Percentiles rank a stretch among this genome's conserved stretches.
Evolutionary conservation across 805 yeast genomes (phyloP).

Genomic region (Nakazawaea peltata): DNA sequence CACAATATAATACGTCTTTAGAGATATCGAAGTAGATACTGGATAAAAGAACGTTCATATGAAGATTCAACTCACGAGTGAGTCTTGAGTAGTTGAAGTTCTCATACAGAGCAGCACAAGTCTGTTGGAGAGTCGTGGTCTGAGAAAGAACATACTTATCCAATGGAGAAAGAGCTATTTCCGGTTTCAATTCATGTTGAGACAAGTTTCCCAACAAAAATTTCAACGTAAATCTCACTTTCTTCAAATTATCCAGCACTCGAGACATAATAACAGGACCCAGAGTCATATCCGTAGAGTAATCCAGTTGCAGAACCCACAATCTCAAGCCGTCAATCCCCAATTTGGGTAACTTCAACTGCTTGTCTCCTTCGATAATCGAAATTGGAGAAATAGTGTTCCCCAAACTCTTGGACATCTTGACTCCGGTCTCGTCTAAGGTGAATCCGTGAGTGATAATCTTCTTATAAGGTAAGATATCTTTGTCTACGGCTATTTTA

Average conservation of each 20-base stretch:
- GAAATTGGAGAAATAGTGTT: constrained; percentile 67
- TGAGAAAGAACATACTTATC: constrained; percentile 61
- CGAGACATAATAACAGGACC: constrained; percentile 67
- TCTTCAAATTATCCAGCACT: constrained; percentile 74
- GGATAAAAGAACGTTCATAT: constrained; percentile 69
- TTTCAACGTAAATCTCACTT: constrained; percentile 72
- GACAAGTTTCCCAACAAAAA: constrained; percentile 74
- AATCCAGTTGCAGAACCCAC: constrained; percentile 87
- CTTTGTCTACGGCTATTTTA: constrained; percentile 40
- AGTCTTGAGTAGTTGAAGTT: constrained; percentile 62
- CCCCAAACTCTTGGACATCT: constrained; percentile 93
- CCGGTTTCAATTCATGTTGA: constrained; percentile 30
- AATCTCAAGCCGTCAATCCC: constrained; percentile 90
- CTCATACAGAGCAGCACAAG: constrained; percentile 37
- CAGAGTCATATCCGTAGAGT: constrained; percentile 69
- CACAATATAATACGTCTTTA: constrained; percentile 83
- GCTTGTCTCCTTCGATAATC: constrained; percentile 53
- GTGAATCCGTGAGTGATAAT: constrained; percentile 93
- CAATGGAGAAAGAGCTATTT: constrained; percentile 29
- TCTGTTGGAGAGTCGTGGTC: constrained; percentile 36
- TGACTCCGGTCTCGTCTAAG: constrained; percentile 74
- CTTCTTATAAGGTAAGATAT: constrained; percentile 51
- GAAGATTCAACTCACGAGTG: constrained; percentile 58
- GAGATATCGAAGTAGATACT: constrained; percentile 80
- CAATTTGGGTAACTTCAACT: constrained; percentile 45